Conservation (phyloP, 2,329 filamentous ascomycete genomes). For the Talaromyces sp. region DNA sequence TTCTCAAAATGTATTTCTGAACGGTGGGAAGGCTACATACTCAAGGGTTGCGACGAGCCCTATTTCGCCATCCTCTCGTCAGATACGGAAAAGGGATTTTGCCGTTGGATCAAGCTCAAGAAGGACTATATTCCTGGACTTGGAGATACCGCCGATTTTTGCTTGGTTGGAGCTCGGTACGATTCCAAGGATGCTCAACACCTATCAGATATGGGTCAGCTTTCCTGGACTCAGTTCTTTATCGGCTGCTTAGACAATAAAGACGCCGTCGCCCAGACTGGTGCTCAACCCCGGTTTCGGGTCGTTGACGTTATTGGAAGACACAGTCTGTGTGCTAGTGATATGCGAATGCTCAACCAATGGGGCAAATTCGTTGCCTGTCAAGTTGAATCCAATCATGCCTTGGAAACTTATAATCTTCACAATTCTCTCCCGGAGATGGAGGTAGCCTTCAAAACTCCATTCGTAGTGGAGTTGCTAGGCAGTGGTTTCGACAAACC, state of each 20-base stretch:
- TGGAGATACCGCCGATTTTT: slow-evolving; percentile 79
- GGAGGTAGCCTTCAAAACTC: slow-evolving; percentile 56
- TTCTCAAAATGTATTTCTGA: slow-evolving; percentile 64
- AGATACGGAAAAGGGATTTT: slow-evolving; percentile 23
- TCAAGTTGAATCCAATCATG: slow-evolving; percentile 26
- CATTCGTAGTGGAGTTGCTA: slow-evolving; percentile 72
- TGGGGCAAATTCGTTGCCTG: slow-evolving; percentile 42
- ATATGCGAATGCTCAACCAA: slow-evolving; percentile 48
- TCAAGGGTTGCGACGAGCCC: slow-evolving; percentile 70
- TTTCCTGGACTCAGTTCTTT: slow-evolving; percentile 76
- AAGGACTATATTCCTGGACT: slow-evolving; percentile 75
- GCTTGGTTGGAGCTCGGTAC: slow-evolving; percentile 69
- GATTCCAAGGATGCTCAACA: slow-evolving; percentile 58
- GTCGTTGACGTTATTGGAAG: slow-evolving; percentile 59
- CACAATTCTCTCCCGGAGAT: slow-evolving; percentile 30
- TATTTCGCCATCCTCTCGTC: slow-evolving; percentile 59
- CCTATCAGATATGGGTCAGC: slow-evolving; percentile 44
- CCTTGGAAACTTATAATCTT: slow-evolving; percentile 45
- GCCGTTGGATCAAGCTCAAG: slow-evolving; percentile 73
- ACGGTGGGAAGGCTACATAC: slow-evolving; percentile 70
- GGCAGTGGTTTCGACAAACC: slow-evolving; percentile 75
- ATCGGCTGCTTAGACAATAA: slow-evolving; percentile 71
- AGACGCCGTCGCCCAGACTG: slow-evolving; percentile 49
- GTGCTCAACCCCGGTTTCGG: slow-evolving; percentile 54
- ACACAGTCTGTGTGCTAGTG: slow-evolving; percentile 44